Evolutionary conservation across 2,329 filamentous ascomycete species (phyloP).

Genomic region (Rasamsonia emersonii): DNA sequence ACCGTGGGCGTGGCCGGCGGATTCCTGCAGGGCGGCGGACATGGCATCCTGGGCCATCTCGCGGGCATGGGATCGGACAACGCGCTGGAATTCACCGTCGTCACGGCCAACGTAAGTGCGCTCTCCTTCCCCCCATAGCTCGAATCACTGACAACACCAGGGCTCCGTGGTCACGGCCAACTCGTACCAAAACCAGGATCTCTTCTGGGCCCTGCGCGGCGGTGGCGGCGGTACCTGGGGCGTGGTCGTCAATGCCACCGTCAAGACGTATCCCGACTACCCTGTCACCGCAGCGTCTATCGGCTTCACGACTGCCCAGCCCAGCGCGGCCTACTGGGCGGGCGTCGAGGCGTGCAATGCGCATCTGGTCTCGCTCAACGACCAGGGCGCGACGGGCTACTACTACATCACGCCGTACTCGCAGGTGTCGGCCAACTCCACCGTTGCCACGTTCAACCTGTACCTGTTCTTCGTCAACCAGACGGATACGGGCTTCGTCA

Average conservation of each 20-base stretch:
- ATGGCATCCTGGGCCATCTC: conserved; percentile 33
- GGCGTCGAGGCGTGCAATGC: conserved; percentile 26
- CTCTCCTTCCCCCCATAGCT: background rate
- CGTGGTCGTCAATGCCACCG: conserved; percentile 35
- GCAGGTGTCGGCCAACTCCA: conserved; percentile 20
- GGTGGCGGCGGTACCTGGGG: conserved; percentile 46
- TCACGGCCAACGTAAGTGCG: conserved; percentile 23
- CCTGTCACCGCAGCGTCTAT: conserved; percentile 21
- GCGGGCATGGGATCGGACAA: conserved; percentile 38
- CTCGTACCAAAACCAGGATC: conserved; percentile 18
- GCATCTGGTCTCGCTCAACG: conserved; percentile 37
- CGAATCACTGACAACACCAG: background rate
- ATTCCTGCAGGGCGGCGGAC: conserved; percentile 51
- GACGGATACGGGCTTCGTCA: conserved; percentile 13
- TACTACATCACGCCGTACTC: conserved; percentile 28
- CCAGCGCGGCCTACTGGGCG: conserved; percentile 14
- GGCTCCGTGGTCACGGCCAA: conserved; percentile 9
- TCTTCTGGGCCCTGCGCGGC: conserved; percentile 44
- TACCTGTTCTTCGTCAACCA: conserved; percentile 19
- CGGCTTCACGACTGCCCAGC: conserved; percentile 13
- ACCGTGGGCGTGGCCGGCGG: conserved; percentile 49
- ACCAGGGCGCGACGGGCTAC: conserved; percentile 33
- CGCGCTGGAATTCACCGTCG: conserved; percentile 33
- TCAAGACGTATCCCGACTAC: conserved; percentile 34
- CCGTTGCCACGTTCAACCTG: conserved; percentile 11